Evolutionary conservation across 1,284 basidiomycete genomes (phyloP), one percentile per base, ranked within the genome.

Genomic region (Flammula alnicola): DNA sequence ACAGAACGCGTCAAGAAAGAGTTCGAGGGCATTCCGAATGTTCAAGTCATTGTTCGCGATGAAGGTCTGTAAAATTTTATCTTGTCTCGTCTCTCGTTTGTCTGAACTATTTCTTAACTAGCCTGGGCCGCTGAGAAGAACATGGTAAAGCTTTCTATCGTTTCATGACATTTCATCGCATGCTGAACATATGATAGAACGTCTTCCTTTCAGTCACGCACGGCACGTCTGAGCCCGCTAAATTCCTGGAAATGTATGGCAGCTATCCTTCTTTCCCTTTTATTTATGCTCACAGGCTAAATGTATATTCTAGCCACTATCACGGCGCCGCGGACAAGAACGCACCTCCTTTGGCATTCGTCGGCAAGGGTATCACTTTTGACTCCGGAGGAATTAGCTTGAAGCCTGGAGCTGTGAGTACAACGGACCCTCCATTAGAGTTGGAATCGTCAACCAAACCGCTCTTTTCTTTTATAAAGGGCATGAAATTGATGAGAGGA

Each of bases 361-460:
- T 95, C 33, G 93, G 93, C 37, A 95, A 95, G 61, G 93, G 91
- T 49, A 88, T 94, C 63, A 93, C 91, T 4, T 93, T 93, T 54
- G 92, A 95, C 68, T 84, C 86, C 4, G 93, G 93, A 75, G 93
- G 93, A 61, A 95, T 95, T 67, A 89, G 86, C 52, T 70, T 95
- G 67, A 95, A 95, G 72, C 83, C 88, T 14, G 69, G 79, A 31
- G 77, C 80, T 23, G 92, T 92, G 69, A 62, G 81, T 75, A 56
- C 58, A 79, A 84, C 59, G 4, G 30, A 10, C 63, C 46, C 3
- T 44, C 33, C 49, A 41, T 33, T 40, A 42, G 10, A 27, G 25
- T 36, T 50, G 10, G n/a, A n/a, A n/a, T n/a, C n/a, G n/a, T n/a
- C n/a, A n/a, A n/a, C n/a, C 5, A 38, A 14, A n/a, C 16, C 30